Evolutionary conservation across 2,329 filamentous ascomycete species (phyloP).

Genomic region (Clarireedia monteithiana): DNA sequence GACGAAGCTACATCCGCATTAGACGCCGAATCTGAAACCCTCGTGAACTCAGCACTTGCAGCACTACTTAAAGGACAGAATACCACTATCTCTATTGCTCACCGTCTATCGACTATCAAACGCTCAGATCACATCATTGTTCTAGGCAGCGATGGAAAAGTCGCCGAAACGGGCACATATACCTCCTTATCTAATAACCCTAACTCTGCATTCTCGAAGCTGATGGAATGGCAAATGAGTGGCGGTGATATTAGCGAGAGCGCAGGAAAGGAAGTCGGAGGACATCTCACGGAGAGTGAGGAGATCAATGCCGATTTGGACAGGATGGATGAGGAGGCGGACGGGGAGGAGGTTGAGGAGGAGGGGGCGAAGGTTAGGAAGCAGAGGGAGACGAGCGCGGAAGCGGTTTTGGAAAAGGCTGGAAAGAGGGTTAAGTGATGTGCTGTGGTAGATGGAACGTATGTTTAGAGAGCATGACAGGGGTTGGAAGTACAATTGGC

Average conservation of each 20-base stretch:
- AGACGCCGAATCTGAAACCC: slow-evolving; percentile 92
- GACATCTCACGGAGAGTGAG: slow-evolving; percentile 20
- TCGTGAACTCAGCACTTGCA: slow-evolving; percentile 85
- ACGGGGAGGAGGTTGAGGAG: slow-evolving; percentile 11
- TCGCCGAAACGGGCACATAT: slow-evolving; percentile 88
- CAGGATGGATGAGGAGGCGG: slow-evolving; percentile 15
- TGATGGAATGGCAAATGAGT: slow-evolving; percentile 99
- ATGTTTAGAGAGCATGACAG: too few relatives aligned
- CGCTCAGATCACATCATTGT: slow-evolving; percentile 92
- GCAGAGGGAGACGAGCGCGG: slow-evolving; percentile 11
- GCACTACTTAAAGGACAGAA: slow-evolving; percentile 77
- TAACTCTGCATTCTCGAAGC: slow-evolving; percentile 79
- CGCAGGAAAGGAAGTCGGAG: slow-evolving; percentile 17
- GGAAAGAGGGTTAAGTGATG: slow-evolving; percentile 11
- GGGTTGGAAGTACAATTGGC: too few relatives aligned
- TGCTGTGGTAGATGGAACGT: background rate
- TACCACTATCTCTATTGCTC: slow-evolving; percentile 96
- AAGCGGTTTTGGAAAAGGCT: slow-evolving; percentile 15
- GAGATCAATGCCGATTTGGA: slow-evolving; percentile 10
- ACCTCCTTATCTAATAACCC: slow-evolving; percentile 62
- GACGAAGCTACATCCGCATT: slow-evolving; percentile 95
- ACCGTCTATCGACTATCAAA: slow-evolving; percentile 93
- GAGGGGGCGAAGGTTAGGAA: slow-evolving; percentile 13
- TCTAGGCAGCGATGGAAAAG: slow-evolving; percentile 74
- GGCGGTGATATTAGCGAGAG: slow-evolving; percentile 59